These are phyloP conservation scores for Oryza meridionalis DNA, from an alignment of 176 grass and related monocot species.

Conservation along the genomic window DNA sequence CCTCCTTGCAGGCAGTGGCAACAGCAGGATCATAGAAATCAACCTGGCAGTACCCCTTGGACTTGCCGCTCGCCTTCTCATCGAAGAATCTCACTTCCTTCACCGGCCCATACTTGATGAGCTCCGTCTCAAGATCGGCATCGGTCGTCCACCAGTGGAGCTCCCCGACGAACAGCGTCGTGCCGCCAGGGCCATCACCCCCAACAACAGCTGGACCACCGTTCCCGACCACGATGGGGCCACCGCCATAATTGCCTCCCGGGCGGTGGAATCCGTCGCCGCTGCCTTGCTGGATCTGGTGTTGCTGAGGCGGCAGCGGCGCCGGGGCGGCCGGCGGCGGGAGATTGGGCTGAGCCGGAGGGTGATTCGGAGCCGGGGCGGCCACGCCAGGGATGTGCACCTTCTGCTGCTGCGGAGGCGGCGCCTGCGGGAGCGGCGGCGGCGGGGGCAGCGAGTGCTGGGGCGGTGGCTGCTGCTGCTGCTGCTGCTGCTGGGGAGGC, in stretches of 20 bases:
- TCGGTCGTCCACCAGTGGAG: constrained; percentile 98
- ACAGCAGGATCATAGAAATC: constrained; percentile 69
- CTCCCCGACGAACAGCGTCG: constrained; percentile 75
- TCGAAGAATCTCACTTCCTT: constrained; percentile 94
- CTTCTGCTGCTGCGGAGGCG: constrained; percentile 50
- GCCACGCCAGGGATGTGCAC: constrained; percentile 55
- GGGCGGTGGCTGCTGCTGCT: constrained; percentile 28
- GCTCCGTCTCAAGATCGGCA: constrained; percentile 72
- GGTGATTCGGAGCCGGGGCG: constrained; percentile 47
- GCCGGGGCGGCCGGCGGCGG: constrained; percentile 12
- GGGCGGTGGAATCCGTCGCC: constrained; percentile 73
- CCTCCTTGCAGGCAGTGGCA: constrained; percentile 68
- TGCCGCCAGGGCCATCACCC: constrained; percentile 54
- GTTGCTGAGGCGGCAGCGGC: constrained; percentile 41
- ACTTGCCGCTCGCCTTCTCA: constrained; percentile 91
- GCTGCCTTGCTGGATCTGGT: constrained; percentile 47
- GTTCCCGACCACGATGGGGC: constrained; percentile 45
- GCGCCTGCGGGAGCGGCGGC: constrained; percentile 23
- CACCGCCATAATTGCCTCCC: constrained; percentile 45
- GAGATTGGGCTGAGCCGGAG: constrained; percentile 44
- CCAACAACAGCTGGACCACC: constrained; percentile 39
- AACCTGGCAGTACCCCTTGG: constrained; percentile 87
- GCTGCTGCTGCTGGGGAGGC: constrained; percentile 3
- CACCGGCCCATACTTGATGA: constrained; percentile 74
- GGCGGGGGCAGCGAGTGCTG: constrained; percentile 11